phyloP scores from a whole-genome alignment of 331 rosid genomes.

The Pyrus hybrid region DNA sequence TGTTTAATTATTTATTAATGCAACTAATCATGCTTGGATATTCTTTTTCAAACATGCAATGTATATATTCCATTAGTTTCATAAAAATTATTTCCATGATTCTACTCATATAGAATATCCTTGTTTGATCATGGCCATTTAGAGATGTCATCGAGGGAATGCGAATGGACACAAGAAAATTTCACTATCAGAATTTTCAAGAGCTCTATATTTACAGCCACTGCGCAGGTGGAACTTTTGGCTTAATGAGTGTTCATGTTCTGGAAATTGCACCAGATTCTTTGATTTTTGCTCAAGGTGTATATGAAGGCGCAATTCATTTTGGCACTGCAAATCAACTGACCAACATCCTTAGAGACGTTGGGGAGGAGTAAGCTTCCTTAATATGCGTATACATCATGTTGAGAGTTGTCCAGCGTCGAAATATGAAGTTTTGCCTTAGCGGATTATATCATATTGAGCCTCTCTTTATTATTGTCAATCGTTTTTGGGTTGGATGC shows the following conservation, averaged over 20 bases:
- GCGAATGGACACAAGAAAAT: constrained; percentile 78
- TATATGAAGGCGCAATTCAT: constrained; percentile 51
- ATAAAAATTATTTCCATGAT: neutral
- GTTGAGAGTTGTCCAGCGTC: neutral
- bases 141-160: constrained; percentile 76
- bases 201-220: constrained; percentile 78
- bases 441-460: neutral
- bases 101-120: neutral
- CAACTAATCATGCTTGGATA: too few relatives aligned
- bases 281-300: constrained; percentile 33
- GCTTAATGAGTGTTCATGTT: constrained; percentile 73
- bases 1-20: neutral
- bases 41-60: too few relatives aligned
- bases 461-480: neutral
- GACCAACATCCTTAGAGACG: constrained; percentile 86
- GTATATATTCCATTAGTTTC: neutral
- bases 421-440: neutral
- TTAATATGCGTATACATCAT: neutral
- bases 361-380: constrained; percentile 73
- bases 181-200: constrained; percentile 48
- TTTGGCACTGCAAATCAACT: constrained; percentile 79
- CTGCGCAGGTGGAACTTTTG: constrained; percentile 78
- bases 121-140: constrained; percentile 37
- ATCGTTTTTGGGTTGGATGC: neutral
- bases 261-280: constrained; percentile 73